These are phyloP conservation scores for Asterella californica DNA, from an alignment of 225 moss, liverwort and hornwort genomes.

Conservation along the genomic window DNA sequence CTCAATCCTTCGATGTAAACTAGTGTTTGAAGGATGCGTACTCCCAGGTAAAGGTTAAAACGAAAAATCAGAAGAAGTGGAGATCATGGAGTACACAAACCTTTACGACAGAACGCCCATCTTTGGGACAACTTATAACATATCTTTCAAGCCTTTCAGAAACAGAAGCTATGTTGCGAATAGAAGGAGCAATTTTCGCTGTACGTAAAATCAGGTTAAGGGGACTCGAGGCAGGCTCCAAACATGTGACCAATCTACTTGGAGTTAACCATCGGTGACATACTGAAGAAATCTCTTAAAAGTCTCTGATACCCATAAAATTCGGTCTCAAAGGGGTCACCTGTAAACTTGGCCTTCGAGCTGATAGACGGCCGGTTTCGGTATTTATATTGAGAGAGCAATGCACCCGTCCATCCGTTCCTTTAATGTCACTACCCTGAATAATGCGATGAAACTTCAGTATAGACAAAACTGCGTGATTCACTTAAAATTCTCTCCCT, in stretches of 20 bases:
- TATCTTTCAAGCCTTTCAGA: not conserved
- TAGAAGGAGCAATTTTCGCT: not conserved
- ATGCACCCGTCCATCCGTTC: conserved; percentile 81
- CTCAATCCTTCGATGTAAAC: not conserved
- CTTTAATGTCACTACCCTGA: conserved; percentile 90
- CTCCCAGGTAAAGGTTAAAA: not conserved
- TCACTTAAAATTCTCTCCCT: not conserved
- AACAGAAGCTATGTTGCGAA: not conserved
- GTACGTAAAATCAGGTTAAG: not conserved
- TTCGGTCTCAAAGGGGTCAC: conserved; percentile 28
- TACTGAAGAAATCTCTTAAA: not conserved
- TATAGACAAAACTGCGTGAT: not conserved
- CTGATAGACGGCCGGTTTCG: conserved; percentile 95
- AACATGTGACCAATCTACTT: too few species aligned
- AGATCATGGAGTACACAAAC: not conserved
- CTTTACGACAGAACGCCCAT: not conserved
- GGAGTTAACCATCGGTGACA: too few species aligned
- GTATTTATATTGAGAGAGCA: conserved; percentile 98
- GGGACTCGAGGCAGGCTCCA: too few species aligned
- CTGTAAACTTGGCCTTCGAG: conserved; percentile 98
- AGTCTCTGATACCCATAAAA: not conserved
- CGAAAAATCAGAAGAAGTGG: not conserved
- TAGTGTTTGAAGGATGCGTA: not conserved
- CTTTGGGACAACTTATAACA: not conserved
- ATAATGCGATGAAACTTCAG: not conserved